Evolutionary conservation across 331 rosid genomes (phyloP).

Genomic region (Cydonia oblonga): DNA sequence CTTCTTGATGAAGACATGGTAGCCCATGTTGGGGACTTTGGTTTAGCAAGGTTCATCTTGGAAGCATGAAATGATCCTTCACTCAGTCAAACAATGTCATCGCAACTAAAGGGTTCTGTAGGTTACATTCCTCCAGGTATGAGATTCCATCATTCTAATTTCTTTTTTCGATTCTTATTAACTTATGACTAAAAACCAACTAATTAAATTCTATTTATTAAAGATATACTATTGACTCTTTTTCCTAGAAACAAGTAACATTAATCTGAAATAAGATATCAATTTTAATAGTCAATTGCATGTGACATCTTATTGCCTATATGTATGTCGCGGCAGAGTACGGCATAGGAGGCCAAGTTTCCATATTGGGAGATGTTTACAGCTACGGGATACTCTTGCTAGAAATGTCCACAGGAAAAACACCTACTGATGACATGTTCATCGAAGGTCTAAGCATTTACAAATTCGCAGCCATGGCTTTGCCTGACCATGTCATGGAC

Average conservation of each 20-base stretch:
- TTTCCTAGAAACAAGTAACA: no score
- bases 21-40: background rate
- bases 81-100: background rate
- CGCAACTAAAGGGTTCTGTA: background rate
- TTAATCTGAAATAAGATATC: background rate
- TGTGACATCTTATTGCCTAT: background rate
- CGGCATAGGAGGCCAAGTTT: background rate
- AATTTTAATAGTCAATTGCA: background rate
- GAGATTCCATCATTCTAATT: no score
- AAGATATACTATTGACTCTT: no score
- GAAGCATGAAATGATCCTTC: background rate
- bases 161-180: no score
- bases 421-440: background rate
- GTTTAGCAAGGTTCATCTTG: background rate
- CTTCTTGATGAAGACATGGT: background rate
- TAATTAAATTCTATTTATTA: no score
- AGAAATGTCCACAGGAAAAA: background rate
- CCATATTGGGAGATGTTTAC: background rate
- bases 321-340: background rate
- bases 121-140: background rate
- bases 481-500: background rate
- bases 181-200: no score
- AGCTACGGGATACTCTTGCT: background rate
- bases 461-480: background rate
- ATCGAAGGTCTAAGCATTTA: slow-evolving; percentile 12